Conservation (phyloP, 257 asterid species). For the Solanum sejunctum region DNA sequence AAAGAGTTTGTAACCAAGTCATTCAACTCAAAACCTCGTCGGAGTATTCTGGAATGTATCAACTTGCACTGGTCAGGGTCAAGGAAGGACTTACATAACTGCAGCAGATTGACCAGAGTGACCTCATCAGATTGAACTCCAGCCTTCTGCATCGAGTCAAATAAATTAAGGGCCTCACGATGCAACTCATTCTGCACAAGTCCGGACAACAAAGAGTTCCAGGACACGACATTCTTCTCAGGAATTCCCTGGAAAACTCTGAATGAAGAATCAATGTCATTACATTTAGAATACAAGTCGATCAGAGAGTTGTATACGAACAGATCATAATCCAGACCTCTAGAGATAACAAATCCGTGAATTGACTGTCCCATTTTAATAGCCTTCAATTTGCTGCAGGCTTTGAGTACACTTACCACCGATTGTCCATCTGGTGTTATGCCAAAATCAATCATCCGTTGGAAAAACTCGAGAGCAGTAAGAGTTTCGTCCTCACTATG, state of each 20-base stretch:
- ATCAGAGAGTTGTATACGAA: slow-evolving; percentile 63
- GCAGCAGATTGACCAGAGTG: slow-evolving; percentile 69
- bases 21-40: slow-evolving; percentile 40
- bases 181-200: slow-evolving; percentile 48
- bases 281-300: slow-evolving; percentile 78
- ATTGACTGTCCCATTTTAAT: slow-evolving; percentile 38
- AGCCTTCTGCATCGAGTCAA: slow-evolving; percentile 38
- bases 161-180: slow-evolving; percentile 40
- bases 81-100: slow-evolving; percentile 37
- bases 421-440: slow-evolving; percentile 54
- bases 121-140: slow-evolving; percentile 59
- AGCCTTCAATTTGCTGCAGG: slow-evolving; percentile 40
- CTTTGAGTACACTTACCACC: slow-evolving; percentile 61
- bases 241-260: slow-evolving; percentile 48
- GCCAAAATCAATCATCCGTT: slow-evolving; percentile 31
- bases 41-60: slow-evolving; percentile 46
- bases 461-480: slow-evolving; percentile 35
- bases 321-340: slow-evolving; percentile 54
- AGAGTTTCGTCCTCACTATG: slow-evolving; percentile 19
- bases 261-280: slow-evolving; percentile 44
- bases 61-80: slow-evolving; percentile 45
- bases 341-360: slow-evolving; percentile 40
- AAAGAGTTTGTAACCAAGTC: slow-evolving; percentile 64
- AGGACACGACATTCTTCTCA: slow-evolving; percentile 47
- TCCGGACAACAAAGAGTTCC: slow-evolving; percentile 78